Conservation (phyloP, 768 basidiomycete genomes). For the Daedaleopsis sinensis region DNA sequence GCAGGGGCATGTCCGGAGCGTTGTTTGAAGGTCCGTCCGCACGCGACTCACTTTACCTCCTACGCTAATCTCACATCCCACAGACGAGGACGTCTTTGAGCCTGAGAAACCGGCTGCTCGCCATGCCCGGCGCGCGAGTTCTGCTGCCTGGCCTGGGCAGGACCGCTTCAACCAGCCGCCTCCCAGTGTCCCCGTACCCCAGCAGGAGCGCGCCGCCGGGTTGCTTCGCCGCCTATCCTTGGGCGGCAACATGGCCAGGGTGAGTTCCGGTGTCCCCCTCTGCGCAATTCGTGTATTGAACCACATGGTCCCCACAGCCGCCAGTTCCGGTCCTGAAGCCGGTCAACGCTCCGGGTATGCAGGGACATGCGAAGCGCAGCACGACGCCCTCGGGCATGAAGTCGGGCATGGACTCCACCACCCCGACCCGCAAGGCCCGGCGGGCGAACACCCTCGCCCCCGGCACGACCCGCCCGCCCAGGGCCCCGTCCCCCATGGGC, state of each 20-base stretch:
- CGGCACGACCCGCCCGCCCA: conserved; percentile 48
- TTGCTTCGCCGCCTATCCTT: conserved; percentile 78
- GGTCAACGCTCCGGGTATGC: neutral
- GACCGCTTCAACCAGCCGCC: conserved; percentile 52
- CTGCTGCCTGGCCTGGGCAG: conserved; percentile 46
- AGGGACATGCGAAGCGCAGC: conserved; percentile 10
- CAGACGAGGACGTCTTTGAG: conserved; percentile 25
- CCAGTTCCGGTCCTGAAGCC: conserved; percentile 18
- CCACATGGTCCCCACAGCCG: conserved; percentile 8
- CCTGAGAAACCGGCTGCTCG: conserved; percentile 11
- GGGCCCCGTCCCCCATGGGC: conserved; percentile 86
- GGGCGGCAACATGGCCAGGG: conserved; percentile 58
- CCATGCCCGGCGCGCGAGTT: conserved; percentile 58
- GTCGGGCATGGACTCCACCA: conserved; percentile 9
- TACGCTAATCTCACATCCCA: neutral
- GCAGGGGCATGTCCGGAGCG: conserved; percentile 49
- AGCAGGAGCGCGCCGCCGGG: conserved; percentile 68
- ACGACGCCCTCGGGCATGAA: conserved; percentile 25
- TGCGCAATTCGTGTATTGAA: conserved; percentile 31
- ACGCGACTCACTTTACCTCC: neutral
- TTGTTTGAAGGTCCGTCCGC: conserved; percentile 61
- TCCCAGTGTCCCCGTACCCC: conserved; percentile 48
- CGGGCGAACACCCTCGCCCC: conserved; percentile 59
- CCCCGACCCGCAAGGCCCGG: conserved; percentile 42
- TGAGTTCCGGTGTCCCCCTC: conserved; percentile 36